phyloP scores from a whole-genome alignment of 352 stramenopile species.

The Phytophthora syringae region DNA sequence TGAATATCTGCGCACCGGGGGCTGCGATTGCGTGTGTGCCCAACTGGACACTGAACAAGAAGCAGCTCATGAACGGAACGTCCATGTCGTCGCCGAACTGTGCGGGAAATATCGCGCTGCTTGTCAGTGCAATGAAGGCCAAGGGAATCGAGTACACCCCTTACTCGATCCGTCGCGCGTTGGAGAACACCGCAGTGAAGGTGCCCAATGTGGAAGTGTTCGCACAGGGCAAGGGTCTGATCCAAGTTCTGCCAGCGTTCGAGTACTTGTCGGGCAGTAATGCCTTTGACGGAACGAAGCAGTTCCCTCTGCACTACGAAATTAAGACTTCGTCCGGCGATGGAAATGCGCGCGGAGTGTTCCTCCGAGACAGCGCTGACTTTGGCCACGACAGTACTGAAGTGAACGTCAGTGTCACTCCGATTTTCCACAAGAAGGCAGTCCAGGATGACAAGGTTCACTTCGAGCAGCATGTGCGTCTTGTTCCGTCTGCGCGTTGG shows the following conservation, averaged over 20 bases:
- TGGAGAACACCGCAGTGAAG: constrained; percentile 85
- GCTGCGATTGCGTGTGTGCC: constrained; percentile 95
- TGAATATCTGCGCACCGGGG: constrained; percentile 94
- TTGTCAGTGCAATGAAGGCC: constrained; percentile 93
- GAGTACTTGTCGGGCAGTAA: constrained; percentile 64
- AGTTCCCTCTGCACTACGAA: constrained; percentile 66
- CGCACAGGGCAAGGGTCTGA: constrained; percentile 81
- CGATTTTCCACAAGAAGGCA: constrained; percentile 88
- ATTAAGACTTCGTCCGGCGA: constrained; percentile 52
- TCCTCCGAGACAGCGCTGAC: constrained; percentile 83
- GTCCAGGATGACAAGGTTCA: constrained; percentile 83
- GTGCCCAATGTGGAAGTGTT: constrained; percentile 76
- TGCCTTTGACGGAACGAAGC: constrained; percentile 64
- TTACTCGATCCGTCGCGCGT: constrained; percentile 85
- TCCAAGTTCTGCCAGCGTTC: constrained; percentile 82
- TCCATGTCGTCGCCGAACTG: constrained; percentile 97
- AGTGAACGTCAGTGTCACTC: constrained; percentile 87
- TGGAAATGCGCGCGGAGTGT: constrained; percentile 75
- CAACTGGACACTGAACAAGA: constrained; percentile 96
- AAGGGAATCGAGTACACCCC: constrained; percentile 83
- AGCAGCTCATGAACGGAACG: constrained; percentile 97
- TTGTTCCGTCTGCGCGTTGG: constrained; percentile 87
- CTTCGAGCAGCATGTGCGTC: constrained; percentile 89
- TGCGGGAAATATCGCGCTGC: constrained; percentile 92
- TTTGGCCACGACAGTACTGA: constrained; percentile 76